Conservation (phyloP, 805 yeast species). For the Maudiozyma pseudohumilis region DNA sequence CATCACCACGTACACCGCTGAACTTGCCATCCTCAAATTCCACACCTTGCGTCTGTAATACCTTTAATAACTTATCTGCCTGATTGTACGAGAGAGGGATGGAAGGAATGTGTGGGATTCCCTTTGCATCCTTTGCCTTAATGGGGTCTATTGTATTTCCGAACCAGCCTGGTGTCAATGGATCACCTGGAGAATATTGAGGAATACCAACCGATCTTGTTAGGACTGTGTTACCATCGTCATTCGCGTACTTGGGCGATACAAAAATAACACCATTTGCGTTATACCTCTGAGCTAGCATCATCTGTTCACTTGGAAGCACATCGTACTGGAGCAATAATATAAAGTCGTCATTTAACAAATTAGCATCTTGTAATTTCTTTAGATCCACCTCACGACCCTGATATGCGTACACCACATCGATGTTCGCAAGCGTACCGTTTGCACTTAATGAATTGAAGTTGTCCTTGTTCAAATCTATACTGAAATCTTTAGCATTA, state of each 20-base stretch:
- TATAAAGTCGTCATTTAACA: slow-evolving; percentile 40
- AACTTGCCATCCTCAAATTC: slow-evolving; percentile 14
- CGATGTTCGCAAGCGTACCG: slow-evolving; percentile 43
- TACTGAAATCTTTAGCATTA: slow-evolving; percentile 2
- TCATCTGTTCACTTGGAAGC: slow-evolving; percentile 41
- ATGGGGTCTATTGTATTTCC: slow-evolving; percentile 35
- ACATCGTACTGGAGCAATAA: slow-evolving; percentile 52
- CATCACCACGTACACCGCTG: slow-evolving; percentile 17
- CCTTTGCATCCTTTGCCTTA: slow-evolving; percentile 37
- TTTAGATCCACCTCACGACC: slow-evolving; percentile 53
- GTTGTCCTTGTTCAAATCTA: slow-evolving; percentile 32
- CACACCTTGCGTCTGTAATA: slow-evolving; percentile 21
- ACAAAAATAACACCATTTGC: slow-evolving; percentile 64
- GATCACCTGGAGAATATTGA: slow-evolving; percentile 63
- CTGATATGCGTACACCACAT: slow-evolving; percentile 52
- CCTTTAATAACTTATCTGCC: slow-evolving; percentile 35
- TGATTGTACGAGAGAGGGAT: slow-evolving; percentile 72
- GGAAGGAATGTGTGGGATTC: slow-evolving; percentile 64
- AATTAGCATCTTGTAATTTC: slow-evolving; percentile 28
- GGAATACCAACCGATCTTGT: slow-evolving; percentile 45
- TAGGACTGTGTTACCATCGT: slow-evolving; percentile 28
- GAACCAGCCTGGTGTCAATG: slow-evolving; percentile 66
- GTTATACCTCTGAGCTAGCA: slow-evolving; percentile 45
- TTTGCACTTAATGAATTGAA: slow-evolving; percentile 61
- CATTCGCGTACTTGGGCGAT: slow-evolving; percentile 32